Conservation (phyloP, 495 filamentous ascomycete species). For the Penicillium chermesinum region DNA sequence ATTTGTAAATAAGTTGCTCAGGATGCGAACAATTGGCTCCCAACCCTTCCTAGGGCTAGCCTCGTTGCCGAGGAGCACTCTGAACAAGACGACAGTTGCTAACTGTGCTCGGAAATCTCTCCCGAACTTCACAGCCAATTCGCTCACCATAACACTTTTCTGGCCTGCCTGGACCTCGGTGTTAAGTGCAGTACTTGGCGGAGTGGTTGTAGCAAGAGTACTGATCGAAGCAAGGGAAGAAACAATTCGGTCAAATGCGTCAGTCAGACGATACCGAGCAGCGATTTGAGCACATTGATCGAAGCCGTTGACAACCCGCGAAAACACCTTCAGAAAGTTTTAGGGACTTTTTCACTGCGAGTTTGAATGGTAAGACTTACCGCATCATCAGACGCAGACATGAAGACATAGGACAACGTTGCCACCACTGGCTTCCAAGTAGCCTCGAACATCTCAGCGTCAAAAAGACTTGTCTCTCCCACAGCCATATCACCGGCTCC, state of each 20-base stretch:
- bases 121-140: conserved; percentile 94
- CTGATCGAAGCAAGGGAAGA: conserved; percentile 86
- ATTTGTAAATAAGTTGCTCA: conserved; percentile 94
- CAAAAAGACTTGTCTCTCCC: conserved; percentile 90
- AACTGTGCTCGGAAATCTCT: conserved; percentile 89
- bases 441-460: conserved; percentile 94
- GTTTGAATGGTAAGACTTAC: conserved; percentile 21
- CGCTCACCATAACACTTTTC: conserved; percentile 97
- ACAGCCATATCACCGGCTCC: conserved; percentile 66
- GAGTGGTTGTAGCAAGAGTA: conserved; percentile 66
- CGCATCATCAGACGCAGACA: conserved; percentile 96
- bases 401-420: conserved; percentile 95
- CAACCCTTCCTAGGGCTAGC: conserved; percentile 69
- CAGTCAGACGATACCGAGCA: conserved; percentile 74
- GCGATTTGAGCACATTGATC: conserved; percentile 95
- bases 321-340: conserved; percentile 53
- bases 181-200: conserved; percentile 82
- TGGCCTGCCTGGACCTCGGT: conserved; percentile 91
- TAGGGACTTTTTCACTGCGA: not conserved
- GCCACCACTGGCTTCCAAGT: conserved; percentile 95
- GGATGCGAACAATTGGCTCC: conserved; percentile 82
- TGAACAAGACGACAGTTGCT: conserved; percentile 89
- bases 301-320: conserved; percentile 86
- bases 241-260: conserved; percentile 86
- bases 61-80: conserved; percentile 81